Base-by-base conservation (phyloP, 768 basidiomycete species). In the Rhodotorula paludigena region DNA sequence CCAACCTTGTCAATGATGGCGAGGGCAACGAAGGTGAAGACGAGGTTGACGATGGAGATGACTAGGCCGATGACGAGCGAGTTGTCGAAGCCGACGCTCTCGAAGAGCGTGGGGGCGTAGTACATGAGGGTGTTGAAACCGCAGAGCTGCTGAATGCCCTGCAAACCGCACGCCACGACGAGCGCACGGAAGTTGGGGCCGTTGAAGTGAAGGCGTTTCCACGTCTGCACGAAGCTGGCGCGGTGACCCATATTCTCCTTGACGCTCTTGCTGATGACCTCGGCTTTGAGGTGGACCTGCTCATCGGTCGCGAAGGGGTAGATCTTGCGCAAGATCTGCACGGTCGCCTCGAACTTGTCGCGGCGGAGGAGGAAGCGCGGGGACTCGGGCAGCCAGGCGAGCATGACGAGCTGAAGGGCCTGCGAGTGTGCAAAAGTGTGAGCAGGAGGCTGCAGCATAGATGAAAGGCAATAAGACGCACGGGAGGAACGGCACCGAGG, bases 141-240 rank as follows among this genome's bases (percentile, higher is more conserved):
- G 68, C 85, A 90, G 0, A 90, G 81, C 75, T 90, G 89, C 75
- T 92, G 89, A 78, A 85, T 86, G 0, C 87, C 88, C 79, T 90
- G 89, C 78, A 90, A 84, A 51, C 87, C 89, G 75, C 87, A 88
- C 16, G 84, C 87, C 21, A 91, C 82, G 69, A 88, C 87, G 32
- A 75, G 51, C 0, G 73, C 75, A 23, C 74, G 58, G 32, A 71
- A 65, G 60, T 74, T 76, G 35, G 68, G 49, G 9, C 66, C 68
- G 51, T 69, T 56, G 38, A 68, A 65, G 53, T 69, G 71, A 0
- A 72, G 56, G 35, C 63, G 42, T 61, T 69, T 72, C 72, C 64
- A 66, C 12, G 72, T 73, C 54, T 62, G 30, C 48, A 85, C 85
- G 36, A 77, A 77, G 20, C 83, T 75, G 33, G 86, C 83, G 71